A percentile compares a stretch with the other conserved stretches of the same genome.
Evolutionary conservation across 1,284 basidiomycete species (phyloP).

Genomic region (Leccinum pachyderme): DNA sequence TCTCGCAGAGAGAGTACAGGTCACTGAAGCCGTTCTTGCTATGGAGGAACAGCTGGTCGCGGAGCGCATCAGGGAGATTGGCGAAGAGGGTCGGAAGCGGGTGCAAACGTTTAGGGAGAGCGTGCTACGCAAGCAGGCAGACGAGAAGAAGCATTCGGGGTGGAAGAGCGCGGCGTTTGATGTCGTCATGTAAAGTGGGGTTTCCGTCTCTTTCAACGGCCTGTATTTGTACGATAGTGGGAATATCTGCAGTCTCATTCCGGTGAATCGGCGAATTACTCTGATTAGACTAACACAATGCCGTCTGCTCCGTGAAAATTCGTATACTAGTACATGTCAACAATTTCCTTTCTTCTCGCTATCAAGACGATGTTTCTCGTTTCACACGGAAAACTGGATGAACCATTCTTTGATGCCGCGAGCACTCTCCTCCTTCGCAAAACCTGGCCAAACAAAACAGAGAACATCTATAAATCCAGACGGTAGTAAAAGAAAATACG

Average conservation of each 20-base stretch:
- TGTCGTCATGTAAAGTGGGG: slow-evolving; percentile 13
- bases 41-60: slow-evolving; percentile 1
- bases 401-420: not conserved
- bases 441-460: not conserved
- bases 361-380: too few species aligned
- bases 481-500: too few species aligned
- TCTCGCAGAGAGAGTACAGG: slow-evolving; percentile 34
- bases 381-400: not conserved
- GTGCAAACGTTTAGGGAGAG: slow-evolving; percentile 30
- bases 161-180: slow-evolving; percentile 32
- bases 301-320: too few species aligned
- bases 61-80: slow-evolving; percentile 9
- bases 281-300: too few species aligned
- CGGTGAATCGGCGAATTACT: too few species aligned
- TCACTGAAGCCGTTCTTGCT: slow-evolving; percentile 13
- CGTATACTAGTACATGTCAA: too few species aligned
- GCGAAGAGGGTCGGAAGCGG: slow-evolving; percentile 15
- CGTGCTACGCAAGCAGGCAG: slow-evolving; percentile 18
- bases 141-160: slow-evolving; percentile 20
- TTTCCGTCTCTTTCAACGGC: not conserved
- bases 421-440: not conserved
- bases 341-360: too few species aligned
- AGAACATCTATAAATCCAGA: not conserved
- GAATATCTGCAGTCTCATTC: too few species aligned
- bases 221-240: too few species aligned